Base-by-base conservation (phyloP, 768 basidiomycete species). In the Russula dissimulans region DNA sequence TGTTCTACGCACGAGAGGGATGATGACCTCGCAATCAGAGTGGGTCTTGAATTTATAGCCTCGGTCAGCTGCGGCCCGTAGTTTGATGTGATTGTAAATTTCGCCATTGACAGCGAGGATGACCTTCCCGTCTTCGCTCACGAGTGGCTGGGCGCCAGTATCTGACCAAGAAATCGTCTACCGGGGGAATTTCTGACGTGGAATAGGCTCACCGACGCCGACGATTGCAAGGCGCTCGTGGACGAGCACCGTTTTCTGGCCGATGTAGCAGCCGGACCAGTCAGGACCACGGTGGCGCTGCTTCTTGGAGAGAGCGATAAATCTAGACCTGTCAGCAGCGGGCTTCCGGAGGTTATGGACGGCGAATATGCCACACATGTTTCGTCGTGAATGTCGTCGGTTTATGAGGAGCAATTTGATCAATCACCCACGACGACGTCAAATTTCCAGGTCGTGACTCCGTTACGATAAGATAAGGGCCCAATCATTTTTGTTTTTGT, bases 171-270 rank as follows among this genome's bases (percentile, higher is more conserved):
- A 32, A 36, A 54, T 52, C n/a, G 7, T 22, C n/a, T 26, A 11
- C 38, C 26, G 15, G 41, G 15, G 26, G 11, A 34, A 36, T 3
- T 22, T 5, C 22, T 9, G 34, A 58, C 11, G 17, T 11, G 10
- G 9, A 22, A 44, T 8, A 39, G 31, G 77, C 84, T 72, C 61
- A 95, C 95, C 95, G 65, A 99, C 92, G 68, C 97, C 97, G 59
- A 98, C 97, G 72, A 99, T 89, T 42, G 97, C 97, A 56, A 99
- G 82, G 57, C 97, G 87, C 71, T 99, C 97, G 67, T 99, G 97
- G 38, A 90, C 89, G 63, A 99, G 83, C 59, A 97, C 81, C 44
- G 81, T 79, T 54, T 86, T 79, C 71, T 85, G 83, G 47, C 89
- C 90, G 64, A 94, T 89, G 72, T 84, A 87, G 75, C 91, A 95